Evolutionary conservation across 192 early-diverging fungal genomes (phyloP), one percentile per base, ranked within the genome.

Genomic region (Phycomyces nitens): DNA sequence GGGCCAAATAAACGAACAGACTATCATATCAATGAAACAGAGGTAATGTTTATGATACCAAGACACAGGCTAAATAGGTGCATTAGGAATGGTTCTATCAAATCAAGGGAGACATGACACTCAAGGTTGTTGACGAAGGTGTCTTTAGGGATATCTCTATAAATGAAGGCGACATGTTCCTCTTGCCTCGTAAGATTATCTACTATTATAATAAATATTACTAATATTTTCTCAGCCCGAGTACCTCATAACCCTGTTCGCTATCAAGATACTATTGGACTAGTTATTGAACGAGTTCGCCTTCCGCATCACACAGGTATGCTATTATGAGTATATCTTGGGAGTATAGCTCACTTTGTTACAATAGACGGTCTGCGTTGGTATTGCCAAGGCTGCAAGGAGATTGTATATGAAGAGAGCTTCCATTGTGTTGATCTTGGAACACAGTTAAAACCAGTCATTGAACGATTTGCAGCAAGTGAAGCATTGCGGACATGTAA

Each of bases 1-100:
- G 92, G 91, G 2, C 97, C 97, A 39, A 99, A 99, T 77, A 82
- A 84, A 53, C 86, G 97, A 26, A 96, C 92, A 16, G 97, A 99
- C 79, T 99, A 93, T 77, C 97, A 99, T 68, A 77, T 97, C 63
- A 99, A 99, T 77, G 84, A 87, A 57, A 99, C 97, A 4, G 97
- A 99, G 82, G 89, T 91, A 72, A 11, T 59, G 10, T 22, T 59
- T 8, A 42, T 59, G 10, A 10, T 43, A 20, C 21, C 5, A 47
- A 47, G 2, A 47, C 44, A 21, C 21, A 59, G 44, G 29, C 49
- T 43, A 38, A 23, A 1, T 41, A 16, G 18, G 3, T 42, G 38
- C 0, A 18, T 18, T 51, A 91, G 82, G 97, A 99, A 68, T 99
- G 94, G 92, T 99, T 99, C 77, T 93, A 89, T 77, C 95, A 97